Evolutionary conservation across 2,329 filamentous ascomycete genomes (phyloP), one percentile per base, ranked within the genome.

Genomic region (Cordyceps cateniannulata): DNA sequence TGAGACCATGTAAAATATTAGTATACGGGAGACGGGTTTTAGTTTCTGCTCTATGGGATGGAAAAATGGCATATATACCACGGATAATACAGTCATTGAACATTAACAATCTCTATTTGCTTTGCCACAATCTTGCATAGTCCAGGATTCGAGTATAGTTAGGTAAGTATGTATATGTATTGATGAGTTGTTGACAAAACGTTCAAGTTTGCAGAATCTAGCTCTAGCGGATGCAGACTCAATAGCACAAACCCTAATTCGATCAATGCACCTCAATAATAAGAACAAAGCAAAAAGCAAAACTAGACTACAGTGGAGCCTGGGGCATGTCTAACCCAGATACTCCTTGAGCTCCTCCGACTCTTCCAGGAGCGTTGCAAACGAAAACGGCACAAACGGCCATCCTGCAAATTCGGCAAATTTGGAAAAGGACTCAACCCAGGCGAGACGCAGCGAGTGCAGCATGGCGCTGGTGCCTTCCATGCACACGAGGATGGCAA

Each of bases 371-470:
- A 96, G 77, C 40, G 84, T 81, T 77, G 88, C 86, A 75, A 97
- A 97, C 65, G 89, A 95, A 73, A 97, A 96, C 5, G 93, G 93
- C 70, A 87, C 81, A 75, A 97, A 97, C 1, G 91, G 82, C 75
- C 92, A 85, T 59, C 93, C 93, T 62, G 90, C 89, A 70, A 95
- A 95, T 72, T 96, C 87, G 75, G 96, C 96, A 80, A 96, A 93
- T 80, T 96, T 96, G 77, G 91, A 96, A 86, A 97, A 97, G 20
- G 93, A 93, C 76, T 97, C 93, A 64, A 97, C 93, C 93, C 93
- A 97, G 68, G 96, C 93, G 70, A 97, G 79, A 81, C 93, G 85
- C 67, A 97, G 83, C 63, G 88, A 91, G 78, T 96, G 92, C 77
- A 96, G 81, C 93, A 97, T 97, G 69, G 93, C 93, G 76, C 89